A percentile compares a stretch with the other conserved stretches of the same genome.
These are phyloP conservation scores for Alliaria petiolata DNA, from an alignment of 345 rosid species.

Conservation along the genomic window DNA sequence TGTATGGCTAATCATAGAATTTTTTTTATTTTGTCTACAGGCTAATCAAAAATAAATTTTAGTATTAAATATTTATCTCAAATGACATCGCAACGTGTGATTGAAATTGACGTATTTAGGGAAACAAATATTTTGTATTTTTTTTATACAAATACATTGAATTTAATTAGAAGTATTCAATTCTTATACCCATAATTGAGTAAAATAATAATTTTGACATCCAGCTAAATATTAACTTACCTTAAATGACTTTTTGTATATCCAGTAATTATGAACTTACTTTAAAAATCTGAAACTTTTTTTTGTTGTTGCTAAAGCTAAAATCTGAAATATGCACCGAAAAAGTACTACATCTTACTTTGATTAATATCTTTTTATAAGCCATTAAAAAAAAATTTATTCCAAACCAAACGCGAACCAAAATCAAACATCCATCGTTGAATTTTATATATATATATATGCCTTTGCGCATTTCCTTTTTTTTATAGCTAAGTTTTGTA, in stretches of 20 bases:
- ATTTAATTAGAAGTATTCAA: neutral
- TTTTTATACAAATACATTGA: neutral
- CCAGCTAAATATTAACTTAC: neutral
- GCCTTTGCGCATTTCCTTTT: neutral
- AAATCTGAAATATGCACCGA: no score
- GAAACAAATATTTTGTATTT: neutral
- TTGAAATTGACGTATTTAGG: conserved; percentile 11
- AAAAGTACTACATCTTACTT: neutral
- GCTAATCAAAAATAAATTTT: neutral
- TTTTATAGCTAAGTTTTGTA: no score
- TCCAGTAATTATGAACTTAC: neutral
- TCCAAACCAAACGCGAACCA: conserved; percentile 19
- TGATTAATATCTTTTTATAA: neutral
- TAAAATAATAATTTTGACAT: neutral
- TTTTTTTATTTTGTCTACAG: neutral
- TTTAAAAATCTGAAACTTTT: no score
- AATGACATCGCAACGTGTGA: neutral
- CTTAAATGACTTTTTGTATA: neutral
- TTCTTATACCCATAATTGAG: neutral
- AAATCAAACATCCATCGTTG: neutral
- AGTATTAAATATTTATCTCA: neutral
- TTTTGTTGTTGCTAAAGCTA: no score
- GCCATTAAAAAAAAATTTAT: neutral
- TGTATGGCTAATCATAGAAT: conserved; percentile 27
- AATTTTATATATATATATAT: no score